phyloP scores from a whole-genome alignment of 1,139 yeast genomes.

The Protomyces arabidopsidicola region DNA sequence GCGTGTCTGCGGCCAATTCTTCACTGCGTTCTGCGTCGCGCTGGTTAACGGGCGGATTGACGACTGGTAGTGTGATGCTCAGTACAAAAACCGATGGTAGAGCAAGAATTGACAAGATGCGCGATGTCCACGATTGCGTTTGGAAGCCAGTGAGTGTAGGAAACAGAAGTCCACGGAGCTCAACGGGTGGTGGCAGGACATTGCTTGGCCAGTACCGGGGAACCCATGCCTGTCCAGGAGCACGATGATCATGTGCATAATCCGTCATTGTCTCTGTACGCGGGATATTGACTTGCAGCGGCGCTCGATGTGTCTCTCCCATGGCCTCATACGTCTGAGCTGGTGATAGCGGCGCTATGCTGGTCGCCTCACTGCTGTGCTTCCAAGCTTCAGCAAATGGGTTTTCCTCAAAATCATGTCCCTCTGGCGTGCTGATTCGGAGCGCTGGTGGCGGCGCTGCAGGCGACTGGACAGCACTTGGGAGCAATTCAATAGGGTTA shows the following conservation, averaged over 20 bases:
- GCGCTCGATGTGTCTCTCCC: not conserved
- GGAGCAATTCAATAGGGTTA: slow-evolving; percentile 13
- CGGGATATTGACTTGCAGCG: not conserved
- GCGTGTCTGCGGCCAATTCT: slow-evolving; percentile 1
- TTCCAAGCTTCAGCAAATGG: slow-evolving; percentile 8
- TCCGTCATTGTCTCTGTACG: not conserved
- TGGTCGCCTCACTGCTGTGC: not conserved
- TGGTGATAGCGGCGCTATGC: not conserved
- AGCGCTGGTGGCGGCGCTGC: not conserved
- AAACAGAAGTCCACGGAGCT: slow-evolving; percentile 32
- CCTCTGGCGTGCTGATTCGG: not conserved
- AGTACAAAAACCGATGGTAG: slow-evolving; percentile 48
- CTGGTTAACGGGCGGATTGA: slow-evolving; percentile 35
- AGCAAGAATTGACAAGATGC: slow-evolving; percentile 38
- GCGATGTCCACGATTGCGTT: slow-evolving; percentile 35
- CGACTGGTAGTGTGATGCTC: slow-evolving; percentile 51
- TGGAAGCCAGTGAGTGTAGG: slow-evolving; percentile 37
- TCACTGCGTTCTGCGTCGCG: slow-evolving; percentile 11
- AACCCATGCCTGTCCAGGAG: not conserved
- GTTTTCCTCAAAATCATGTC: slow-evolving; percentile 1
- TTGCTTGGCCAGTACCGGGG: slow-evolving; percentile 19
- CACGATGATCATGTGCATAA: not conserved
- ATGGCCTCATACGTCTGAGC: slow-evolving; percentile 11
- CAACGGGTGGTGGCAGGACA: slow-evolving; percentile 16
- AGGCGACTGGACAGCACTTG: not conserved